These are phyloP conservation scores for Sphagnum contortum DNA, from an alignment of 225 moss, liverwort and hornwort genomes.

Conservation along the genomic window DNA sequence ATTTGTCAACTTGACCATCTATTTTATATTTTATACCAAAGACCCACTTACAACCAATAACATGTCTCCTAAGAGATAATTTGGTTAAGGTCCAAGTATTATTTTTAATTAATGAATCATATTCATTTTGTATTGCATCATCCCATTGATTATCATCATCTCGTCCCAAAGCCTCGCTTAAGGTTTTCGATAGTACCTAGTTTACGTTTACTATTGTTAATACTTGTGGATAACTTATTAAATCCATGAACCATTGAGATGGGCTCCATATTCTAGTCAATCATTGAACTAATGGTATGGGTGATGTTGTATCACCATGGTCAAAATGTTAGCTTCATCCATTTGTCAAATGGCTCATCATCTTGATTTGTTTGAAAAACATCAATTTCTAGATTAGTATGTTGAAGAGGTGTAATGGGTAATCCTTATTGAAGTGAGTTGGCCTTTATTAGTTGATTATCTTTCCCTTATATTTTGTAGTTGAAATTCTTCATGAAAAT, in stretches of 20 bases:
- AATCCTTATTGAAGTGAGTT: too few species aligned
- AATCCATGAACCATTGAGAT: too few species aligned
- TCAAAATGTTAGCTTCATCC: too few species aligned
- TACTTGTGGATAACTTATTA: too few species aligned
- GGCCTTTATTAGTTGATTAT: not conserved
- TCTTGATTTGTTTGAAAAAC: too few species aligned
- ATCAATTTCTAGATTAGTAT: too few species aligned
- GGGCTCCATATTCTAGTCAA: too few species aligned
- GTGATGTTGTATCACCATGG: too few species aligned
- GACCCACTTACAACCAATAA: not conserved
- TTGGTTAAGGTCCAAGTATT: constrained; percentile 1
- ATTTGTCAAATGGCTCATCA: too few species aligned
- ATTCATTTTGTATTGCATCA: not conserved
- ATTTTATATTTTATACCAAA: not conserved
- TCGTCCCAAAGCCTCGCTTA: not conserved
- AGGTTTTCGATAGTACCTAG: not conserved
- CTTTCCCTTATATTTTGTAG: not conserved
- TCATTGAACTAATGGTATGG: too few species aligned
- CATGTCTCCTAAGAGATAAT: not conserved
- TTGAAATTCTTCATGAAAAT: not conserved
- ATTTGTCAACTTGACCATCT: not conserved
- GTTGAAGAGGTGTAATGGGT: too few species aligned
- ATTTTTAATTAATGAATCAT: constrained; percentile 1
- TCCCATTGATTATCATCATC: not conserved
- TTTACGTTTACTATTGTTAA: too few species aligned